Evolutionary conservation across 768 basidiomycete genomes (phyloP).

Genomic region (Cantharellus anzutake): DNA sequence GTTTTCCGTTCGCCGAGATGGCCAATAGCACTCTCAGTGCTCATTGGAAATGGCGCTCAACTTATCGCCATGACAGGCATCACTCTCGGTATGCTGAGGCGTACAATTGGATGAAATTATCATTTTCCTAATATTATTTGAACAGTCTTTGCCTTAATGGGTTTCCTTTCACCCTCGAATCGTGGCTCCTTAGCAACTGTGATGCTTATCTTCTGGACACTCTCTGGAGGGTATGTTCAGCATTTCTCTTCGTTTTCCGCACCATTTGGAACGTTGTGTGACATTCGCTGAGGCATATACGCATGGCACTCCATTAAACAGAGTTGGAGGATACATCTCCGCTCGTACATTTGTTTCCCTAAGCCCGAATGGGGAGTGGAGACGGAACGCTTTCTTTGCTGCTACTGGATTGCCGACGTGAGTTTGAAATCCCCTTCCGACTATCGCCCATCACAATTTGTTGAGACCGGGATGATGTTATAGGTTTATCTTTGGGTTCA

Average conservation of each 20-base stretch:
- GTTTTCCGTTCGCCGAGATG: constrained; percentile 74
- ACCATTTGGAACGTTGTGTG: constrained; percentile 7
- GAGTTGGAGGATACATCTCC: constrained; percentile 78
- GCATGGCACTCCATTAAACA: constrained; percentile 16
- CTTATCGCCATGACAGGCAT: constrained; percentile 71
- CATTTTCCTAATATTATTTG: background rate
- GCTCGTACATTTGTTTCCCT: constrained; percentile 64
- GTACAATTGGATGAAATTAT: background rate
- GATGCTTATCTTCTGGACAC: constrained; percentile 86
- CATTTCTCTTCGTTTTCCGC: too few species aligned
- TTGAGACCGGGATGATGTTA: background rate
- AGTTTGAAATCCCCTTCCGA: constrained; percentile 12
- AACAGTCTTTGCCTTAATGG: constrained; percentile 74
- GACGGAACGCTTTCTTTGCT: constrained; percentile 72
- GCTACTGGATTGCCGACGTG: constrained; percentile 79
- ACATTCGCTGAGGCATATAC: constrained; percentile 1
- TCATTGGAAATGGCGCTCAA: constrained; percentile 84
- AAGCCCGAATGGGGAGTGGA: constrained; percentile 46
- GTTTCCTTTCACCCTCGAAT: constrained; percentile 90
- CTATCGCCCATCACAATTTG: background rate
- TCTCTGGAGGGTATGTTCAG: constrained; percentile 54
- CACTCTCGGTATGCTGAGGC: constrained; percentile 42
- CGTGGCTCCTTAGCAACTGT: constrained; percentile 86
- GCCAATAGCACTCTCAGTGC: constrained; percentile 59
- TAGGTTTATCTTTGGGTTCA: constrained; percentile 64